Base-by-base conservation (phyloP, 345 rosid species). In the Camelina neglecta region DNA sequence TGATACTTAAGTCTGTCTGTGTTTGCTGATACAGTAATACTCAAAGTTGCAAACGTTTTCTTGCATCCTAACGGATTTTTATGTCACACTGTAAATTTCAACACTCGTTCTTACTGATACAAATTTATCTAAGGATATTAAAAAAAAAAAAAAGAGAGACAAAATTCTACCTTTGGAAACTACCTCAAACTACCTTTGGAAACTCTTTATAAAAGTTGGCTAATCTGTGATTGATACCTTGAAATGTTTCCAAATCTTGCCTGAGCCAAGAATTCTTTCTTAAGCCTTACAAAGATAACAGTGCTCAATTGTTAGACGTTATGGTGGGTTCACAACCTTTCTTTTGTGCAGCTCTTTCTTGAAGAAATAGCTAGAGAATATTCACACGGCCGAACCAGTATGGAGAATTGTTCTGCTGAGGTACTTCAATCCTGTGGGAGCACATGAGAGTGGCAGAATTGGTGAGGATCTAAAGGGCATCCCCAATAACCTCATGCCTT, bases 391-490 rank as follows among this genome's bases (percentile, higher is more conserved):
- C 2, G 99, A 92, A 70, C 91, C 93, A 57, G 93, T 87, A 47
- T 88, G 97, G 97, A 81, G 74, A 60, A 90, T 95, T 35, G 88
- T 92, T 67, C 72, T 92, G 54, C 84, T 94, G 75, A 90, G 98
- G 78, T 94, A 90, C 81, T 92, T 92, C 86, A 92, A 94, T 81
- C 98, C 98, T 10, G 97, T 92, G 20, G 97, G 93, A 67, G 96
- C 97, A 65, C 95, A 90, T 75, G 93, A 90, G 82, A 94, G 98
- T 70, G 96, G 97, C 56, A 82, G 78, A 73, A 85, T 94, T 51
- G 98, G 98, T 2, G 98, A 94, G 85, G 97, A 94, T 83, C 97
- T 97, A 64, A 90, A 80, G 76, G 98, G 97, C 8, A 86, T 90
- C 60, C 97, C 96, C 3, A 92, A 89, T 79, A 92, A 92, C 79